Evolutionary conservation across 306 rosid genomes (phyloP).

Genomic region (Mimosa pudica): DNA sequence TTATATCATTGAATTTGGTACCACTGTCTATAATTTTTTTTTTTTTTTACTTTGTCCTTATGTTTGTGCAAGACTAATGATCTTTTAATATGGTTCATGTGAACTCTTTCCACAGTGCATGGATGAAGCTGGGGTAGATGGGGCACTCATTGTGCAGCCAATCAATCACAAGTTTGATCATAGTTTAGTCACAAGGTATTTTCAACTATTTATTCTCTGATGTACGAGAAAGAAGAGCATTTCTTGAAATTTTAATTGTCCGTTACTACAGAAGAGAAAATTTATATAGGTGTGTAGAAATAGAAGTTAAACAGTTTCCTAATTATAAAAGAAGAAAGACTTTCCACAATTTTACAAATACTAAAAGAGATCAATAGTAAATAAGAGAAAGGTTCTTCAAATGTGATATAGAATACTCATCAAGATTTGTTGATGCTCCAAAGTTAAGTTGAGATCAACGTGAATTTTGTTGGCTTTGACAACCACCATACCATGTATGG

Average conservation of each 20-base stretch:
- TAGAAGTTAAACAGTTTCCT: not conserved
- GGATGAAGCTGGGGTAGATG: slow-evolving; percentile 88
- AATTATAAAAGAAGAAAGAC: not conserved
- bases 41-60: not conserved
- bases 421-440: not conserved
- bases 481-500: not conserved
- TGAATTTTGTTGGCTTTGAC: slow-evolving; percentile 17
- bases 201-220: slow-evolving; percentile 20
- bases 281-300: not conserved
- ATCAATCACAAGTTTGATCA: slow-evolving; percentile 90
- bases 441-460: not conserved
- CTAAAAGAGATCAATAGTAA: not conserved
- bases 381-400: too few relatives aligned
- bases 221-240: slow-evolving; percentile 4
- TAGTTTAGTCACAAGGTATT: slow-evolving; percentile 80
- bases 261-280: not conserved
- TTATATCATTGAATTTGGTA: not conserved
- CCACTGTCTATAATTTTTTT: not conserved
- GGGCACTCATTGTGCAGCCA: slow-evolving; percentile 93
- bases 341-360: slow-evolving; percentile 6
- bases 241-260: slow-evolving; percentile 1
- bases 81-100: not conserved
- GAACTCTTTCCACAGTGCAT: slow-evolving; percentile 54
- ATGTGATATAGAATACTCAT: not conserved
- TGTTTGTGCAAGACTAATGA: not conserved